Percentiles rank a stretch among this genome's conserved stretches.
phyloP scores from a whole-genome alignment of 2,329 filamentous ascomycete species.

The Graphilbum sp. region DNA sequence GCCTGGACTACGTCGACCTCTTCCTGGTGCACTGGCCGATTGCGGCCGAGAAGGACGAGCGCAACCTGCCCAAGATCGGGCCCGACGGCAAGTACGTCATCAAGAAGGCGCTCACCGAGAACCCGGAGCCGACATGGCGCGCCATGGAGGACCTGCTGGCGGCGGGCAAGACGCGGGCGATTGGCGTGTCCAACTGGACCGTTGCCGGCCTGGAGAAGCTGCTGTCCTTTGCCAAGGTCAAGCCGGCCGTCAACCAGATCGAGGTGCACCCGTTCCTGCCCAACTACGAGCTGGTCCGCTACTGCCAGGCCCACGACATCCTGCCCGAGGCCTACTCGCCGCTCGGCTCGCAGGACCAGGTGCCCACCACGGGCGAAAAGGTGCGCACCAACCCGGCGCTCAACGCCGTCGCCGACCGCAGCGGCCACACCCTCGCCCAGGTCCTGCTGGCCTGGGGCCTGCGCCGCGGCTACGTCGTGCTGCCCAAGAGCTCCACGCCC shows the following conservation, averaged over 20 bases:
- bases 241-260: background rate
- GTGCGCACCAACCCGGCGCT: background rate
- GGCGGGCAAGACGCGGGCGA: background rate
- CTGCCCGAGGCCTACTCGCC: background rate
- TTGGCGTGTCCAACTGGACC: background rate
- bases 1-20: conserved; percentile 50
- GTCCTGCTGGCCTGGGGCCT: background rate
- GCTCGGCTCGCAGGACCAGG: background rate
- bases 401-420: background rate
- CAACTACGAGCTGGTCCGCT: background rate
- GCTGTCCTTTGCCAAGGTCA: background rate
- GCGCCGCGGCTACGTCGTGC: background rate
- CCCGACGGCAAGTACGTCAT: background rate
- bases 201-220: background rate
- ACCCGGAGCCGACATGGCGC: conserved; percentile 7
- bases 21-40: conserved; percentile 44
- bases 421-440: background rate
- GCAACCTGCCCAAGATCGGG: background rate
- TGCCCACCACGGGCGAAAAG: background rate
- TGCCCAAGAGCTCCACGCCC: background rate
- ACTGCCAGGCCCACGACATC: background rate
- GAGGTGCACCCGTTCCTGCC: background rate
- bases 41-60: too few relatives aligned
- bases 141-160: background rate
- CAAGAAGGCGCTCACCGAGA: background rate